Evolutionary conservation across 192 early-diverging fungal genomes (phyloP).

Genomic region (Coemansia sp.): DNA sequence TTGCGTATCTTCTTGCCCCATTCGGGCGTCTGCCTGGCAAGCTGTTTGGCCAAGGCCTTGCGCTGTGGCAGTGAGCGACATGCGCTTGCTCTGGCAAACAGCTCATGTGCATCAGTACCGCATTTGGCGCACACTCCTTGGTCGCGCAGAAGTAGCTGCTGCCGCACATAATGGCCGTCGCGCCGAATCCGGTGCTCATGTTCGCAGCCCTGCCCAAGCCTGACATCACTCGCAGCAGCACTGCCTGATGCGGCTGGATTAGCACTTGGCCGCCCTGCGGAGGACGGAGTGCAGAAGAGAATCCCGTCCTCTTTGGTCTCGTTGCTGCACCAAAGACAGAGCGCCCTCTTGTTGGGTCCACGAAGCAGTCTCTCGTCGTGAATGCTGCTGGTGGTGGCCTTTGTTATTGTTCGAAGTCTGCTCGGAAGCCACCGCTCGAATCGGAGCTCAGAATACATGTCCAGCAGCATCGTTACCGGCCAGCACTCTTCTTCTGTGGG

Average conservation of each 20-base stretch:
- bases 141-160: slow-evolving; percentile 47
- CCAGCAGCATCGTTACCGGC: slow-evolving; percentile 39
- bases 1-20: slow-evolving; percentile 33
- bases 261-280: not conserved
- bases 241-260: not conserved
- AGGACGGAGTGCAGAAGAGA: slow-evolving; percentile 32
- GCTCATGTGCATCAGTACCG: slow-evolving; percentile 31
- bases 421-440: slow-evolving; percentile 47
- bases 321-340: slow-evolving; percentile 48
- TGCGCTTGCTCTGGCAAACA: slow-evolving; percentile 21
- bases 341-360: slow-evolving; percentile 23
- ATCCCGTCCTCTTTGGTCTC: slow-evolving; percentile 16
- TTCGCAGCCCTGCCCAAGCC: slow-evolving; percentile 45
- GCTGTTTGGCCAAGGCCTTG: slow-evolving; percentile 16
- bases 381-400: slow-evolving; percentile 12
- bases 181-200: slow-evolving; percentile 51
- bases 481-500: slow-evolving; percentile 40
- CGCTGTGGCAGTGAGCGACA: slow-evolving; percentile 32
- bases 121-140: slow-evolving; percentile 42
- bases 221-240: not conserved
- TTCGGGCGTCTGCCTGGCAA: slow-evolving; percentile 25
- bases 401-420: slow-evolving; percentile 19
- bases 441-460: slow-evolving; percentile 40
- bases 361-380: slow-evolving; percentile 44
- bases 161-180: slow-evolving; percentile 44